Evolutionary conservation across 768 basidiomycete species (phyloP), one percentile per base, ranked within the genome.

Genomic region (Paxillus ammoniavirescens): DNA sequence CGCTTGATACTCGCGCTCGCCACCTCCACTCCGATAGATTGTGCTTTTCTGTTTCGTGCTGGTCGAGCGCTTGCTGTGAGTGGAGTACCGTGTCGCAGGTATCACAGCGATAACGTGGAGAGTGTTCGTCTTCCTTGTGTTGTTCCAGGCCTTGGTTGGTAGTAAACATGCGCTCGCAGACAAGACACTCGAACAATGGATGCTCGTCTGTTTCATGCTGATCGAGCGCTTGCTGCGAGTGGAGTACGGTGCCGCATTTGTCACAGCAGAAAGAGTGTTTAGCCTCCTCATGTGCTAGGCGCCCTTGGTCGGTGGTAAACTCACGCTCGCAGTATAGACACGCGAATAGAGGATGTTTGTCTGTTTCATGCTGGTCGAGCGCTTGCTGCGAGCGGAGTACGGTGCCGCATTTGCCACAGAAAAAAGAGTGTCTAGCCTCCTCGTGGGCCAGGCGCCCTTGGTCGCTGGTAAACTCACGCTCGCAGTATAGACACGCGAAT

Each of bases 401-500:
- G 18, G 37, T 51, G 53, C 10, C 15, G 43, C 64, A 65, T 8
- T 4, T 2, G 38, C 0, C 36, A 52, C 64, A 65, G 3, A 2
- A 17, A 35, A 21, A 26, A 17, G 8, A 0, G 23, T 67, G 62
- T 15, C 45, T 65, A 17, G 44, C 44, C 14, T 57, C 49, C 1
- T 41, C 41, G 33, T 69, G 66, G 1, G 48, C 8, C 18, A 40
- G 35, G 14, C 54, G 55, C 0, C 52, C 57, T 1, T 41, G 12
- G 12, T 35, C 26, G 3, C 59, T 57, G 15, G 12, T 3, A 49
- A 60, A 62, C 2, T 41, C 21, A 5, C 47, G 47, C 13, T 56
- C 38, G 10, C 67, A 66, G 30, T 60, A 37, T 6, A n/a, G 7
- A 23, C 67, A 68, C 43, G 55, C 52, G 35, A 62, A 50, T 23